Evolutionary conservation across 1,284 basidiomycete species (phyloP).

Genomic region (Farysia itapuensis): DNA sequence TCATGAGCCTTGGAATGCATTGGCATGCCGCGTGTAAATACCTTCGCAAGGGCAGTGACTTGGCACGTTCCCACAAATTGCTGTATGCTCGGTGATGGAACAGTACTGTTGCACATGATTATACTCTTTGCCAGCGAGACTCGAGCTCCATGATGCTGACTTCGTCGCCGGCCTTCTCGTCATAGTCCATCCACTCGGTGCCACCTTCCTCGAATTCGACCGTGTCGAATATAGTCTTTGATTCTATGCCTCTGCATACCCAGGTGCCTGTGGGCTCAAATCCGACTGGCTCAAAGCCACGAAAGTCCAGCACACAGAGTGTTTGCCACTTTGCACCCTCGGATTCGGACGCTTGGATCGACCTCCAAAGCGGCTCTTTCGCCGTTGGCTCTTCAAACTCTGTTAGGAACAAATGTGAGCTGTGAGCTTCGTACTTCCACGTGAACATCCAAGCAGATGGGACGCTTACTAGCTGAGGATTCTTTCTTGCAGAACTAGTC

Average conservation of each 20-base stretch:
- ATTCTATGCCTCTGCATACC: slow-evolving; percentile 44
- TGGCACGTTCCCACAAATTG: too few relatives aligned
- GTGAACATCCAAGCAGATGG: too few relatives aligned
- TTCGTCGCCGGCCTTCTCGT: slow-evolving; percentile 53
- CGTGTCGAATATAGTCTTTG: slow-evolving; percentile 36
- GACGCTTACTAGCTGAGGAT: slow-evolving; percentile 29
- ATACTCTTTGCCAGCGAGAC: slow-evolving; percentile 20
- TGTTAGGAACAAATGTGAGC: slow-evolving; percentile 1
- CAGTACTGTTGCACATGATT: too few relatives aligned
- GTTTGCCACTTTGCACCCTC: slow-evolving; percentile 35
- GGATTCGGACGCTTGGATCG: slow-evolving; percentile 20
- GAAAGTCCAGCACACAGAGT: slow-evolving; percentile 53
- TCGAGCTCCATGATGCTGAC: slow-evolving; percentile 53
- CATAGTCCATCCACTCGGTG: slow-evolving; percentile 58
- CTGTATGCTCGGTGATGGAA: too few relatives aligned
- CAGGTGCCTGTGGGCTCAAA: slow-evolving; percentile 39
- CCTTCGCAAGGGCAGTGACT: too few relatives aligned
- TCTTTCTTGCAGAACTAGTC: slow-evolving; percentile 49
- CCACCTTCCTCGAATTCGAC: slow-evolving; percentile 57
- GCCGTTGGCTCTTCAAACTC: slow-evolving; percentile 49
- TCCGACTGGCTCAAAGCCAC: slow-evolving; percentile 47
- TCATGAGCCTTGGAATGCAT: too few relatives aligned
- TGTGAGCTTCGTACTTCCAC: too few relatives aligned
- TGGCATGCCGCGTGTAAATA: too few relatives aligned
- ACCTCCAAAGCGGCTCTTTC: slow-evolving; percentile 42